Evolutionary conservation across 192 early-diverging fungal species (phyloP), one percentile per base, ranked within the genome.

Genomic region (Kickxella alabastrina): DNA sequence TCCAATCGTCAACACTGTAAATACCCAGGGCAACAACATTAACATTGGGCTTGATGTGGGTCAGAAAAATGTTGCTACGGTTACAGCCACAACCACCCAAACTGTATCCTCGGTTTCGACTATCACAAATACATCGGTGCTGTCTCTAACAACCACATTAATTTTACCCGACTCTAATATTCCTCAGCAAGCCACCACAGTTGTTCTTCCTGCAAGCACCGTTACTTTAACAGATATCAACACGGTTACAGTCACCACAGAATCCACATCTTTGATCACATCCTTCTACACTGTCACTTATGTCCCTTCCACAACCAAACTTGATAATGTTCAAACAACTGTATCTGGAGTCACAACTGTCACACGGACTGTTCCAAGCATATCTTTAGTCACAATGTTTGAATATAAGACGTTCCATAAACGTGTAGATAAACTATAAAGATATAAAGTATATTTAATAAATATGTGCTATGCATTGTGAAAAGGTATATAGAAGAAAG

Each of bases 11-110:
- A 37, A 28, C 15, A 5, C 26, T 9, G 22, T 27, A 6, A 13
- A 10, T 14, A 17, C 29, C 5, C 39, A 27, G 4, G 12, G 37
- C 32, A 57, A 44, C 1, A 31, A 48, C 10, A 40, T 48, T 26
- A 17, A n/a, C 13, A 39, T 57, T 14, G 25, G 25, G 22, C 21
- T 44, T 44, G 31, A 46, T 46, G 46, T 28, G 4, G 46, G 46
- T 15, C 18, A 15, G 32, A 29, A 17, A 4, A 12, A 48, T 4
- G 35, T 29, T 9, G 25, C 35, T 34, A 48, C 46, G 23, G 46
- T 48, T 6, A 48, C 46, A 4, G 7, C 31, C 17, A 35, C 31
- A 3, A n/a, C 28, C 17, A 48, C 46, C 7, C 17, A 17, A 27
- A 34, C 46, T 7, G 46, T 29, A 2, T 35, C 31, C 21, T 15